Conservation (phyloP, 306 rosid genomes). For the Spatholobus suberectus region DNA sequence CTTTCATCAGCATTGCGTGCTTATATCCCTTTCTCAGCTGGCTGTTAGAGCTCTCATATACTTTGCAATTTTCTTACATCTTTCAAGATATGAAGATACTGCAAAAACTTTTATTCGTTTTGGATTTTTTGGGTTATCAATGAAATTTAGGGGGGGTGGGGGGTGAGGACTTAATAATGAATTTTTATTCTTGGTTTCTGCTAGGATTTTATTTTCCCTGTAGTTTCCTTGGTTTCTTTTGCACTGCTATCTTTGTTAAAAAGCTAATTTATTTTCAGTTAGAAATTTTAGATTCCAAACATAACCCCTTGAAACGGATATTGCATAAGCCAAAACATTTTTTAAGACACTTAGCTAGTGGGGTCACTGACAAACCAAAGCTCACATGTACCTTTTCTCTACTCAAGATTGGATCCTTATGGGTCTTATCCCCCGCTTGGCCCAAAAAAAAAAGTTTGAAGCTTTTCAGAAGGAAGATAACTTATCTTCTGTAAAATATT, state of each 20-base stretch:
- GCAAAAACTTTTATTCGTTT: not conserved
- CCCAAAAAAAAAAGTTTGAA: too few relatives aligned
- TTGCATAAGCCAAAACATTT: not conserved
- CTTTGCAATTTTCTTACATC: not conserved
- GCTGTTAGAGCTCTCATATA: not conserved
- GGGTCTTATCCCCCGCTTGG: not conserved
- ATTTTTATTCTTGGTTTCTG: not conserved
- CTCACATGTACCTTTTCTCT: slow-evolving; percentile 8
- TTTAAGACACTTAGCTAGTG: not conserved
- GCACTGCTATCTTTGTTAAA: too few relatives aligned
- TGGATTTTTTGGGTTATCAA: not conserved
- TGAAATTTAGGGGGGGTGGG: not conserved
- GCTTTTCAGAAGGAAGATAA: slow-evolving; percentile 14
- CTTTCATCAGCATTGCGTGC: not conserved
- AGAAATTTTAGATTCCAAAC: too few relatives aligned
- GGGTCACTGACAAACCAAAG: not conserved
- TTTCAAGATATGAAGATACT: not conserved
- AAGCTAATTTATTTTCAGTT: too few relatives aligned
- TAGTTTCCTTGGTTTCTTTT: not conserved
- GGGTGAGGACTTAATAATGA: not conserved
- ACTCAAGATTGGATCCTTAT: slow-evolving; percentile 14
- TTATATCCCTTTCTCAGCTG: not conserved
- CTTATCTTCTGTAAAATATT: not conserved
- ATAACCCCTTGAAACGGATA: not conserved
- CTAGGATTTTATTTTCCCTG: not conserved